phyloP scores from a whole-genome alignment of 192 early-diverging fungal genomes.

The Phlyctochytrium planicorne region DNA sequence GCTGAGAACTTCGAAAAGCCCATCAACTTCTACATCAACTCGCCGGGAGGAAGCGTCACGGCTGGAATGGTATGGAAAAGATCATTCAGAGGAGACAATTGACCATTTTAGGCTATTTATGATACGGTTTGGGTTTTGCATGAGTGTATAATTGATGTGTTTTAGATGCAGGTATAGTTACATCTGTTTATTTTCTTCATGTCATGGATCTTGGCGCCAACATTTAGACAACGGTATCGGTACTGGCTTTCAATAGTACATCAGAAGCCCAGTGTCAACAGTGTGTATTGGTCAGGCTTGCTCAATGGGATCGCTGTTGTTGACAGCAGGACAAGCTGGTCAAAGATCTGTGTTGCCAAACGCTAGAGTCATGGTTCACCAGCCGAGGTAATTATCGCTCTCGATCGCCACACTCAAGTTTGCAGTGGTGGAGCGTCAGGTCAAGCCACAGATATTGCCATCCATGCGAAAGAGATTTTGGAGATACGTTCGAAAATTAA shows the following conservation, averaged over 20 bases:
- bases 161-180: conserved; percentile 6
- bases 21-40: conserved; percentile 96
- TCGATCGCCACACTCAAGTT: too few relatives aligned
- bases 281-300: conserved; percentile 97
- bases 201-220: too few relatives aligned
- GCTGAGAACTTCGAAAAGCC: conserved; percentile 92
- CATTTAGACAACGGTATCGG: too few relatives aligned
- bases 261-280: conserved; percentile 88
- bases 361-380: conserved; percentile 95
- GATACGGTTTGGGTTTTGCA: conserved; percentile 25
- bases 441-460: conserved; percentile 96
- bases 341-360: conserved; percentile 86
- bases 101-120: conserved; percentile 39
- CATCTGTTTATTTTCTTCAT: too few relatives aligned
- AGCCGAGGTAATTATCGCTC: conserved; percentile 58
- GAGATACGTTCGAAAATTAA: conserved; percentile 82
- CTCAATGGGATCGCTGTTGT: conserved; percentile 94
- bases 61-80: conserved; percentile 71
- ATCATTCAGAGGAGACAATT: conserved; percentile 2
- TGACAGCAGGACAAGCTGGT: conserved; percentile 87
- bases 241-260: conserved; percentile 73
- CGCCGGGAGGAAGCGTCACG: conserved; percentile 94
- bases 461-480: conserved; percentile 94
- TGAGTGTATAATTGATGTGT: background rate
- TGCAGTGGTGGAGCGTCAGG: conserved; percentile 84